Base-by-base conservation (phyloP, 2,329 filamentous ascomycete genomes). In the Ascomycota sp. region DNA sequence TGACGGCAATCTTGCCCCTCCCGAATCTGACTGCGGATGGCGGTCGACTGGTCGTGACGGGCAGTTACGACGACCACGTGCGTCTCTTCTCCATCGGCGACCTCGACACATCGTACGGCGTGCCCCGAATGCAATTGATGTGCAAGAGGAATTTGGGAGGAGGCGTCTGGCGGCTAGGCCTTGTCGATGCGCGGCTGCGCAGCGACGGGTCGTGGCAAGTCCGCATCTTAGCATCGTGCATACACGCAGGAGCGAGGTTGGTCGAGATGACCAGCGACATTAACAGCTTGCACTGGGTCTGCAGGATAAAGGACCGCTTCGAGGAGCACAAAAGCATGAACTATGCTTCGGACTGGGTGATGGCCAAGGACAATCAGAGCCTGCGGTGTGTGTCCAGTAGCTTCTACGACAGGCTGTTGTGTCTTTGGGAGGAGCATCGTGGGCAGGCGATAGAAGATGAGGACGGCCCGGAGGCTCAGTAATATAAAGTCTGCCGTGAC, bases 311-410 rank as follows among this genome's bases (percentile, higher is more conserved):
- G 28, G 73, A 65, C 0, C 65, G 63, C 30, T 92, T 92, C 43
- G 76, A 81, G 40, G 78, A 86, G 46, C 83, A 94, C 47, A 61
- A 78, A 53, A 93, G 82, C 48, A 93, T 94, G 82, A 93, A 92
- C 43, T 95, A 95, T 48, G 85, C 76, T 6, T 80, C 77, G 41
- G 83, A 85, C 50, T 66, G 71, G 34, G 61, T 66, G 38, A 61
- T 61, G 2, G 43, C 33, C 17, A 30, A 31, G 6, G 40, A 43
- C 30, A 40, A 33, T 0, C 33, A 35, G 4, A 32, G 52, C 6
- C 32, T 60, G 23, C 40, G 56, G 13, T 65, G 72, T 39, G 56
- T 82, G 1, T 78, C 74, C 15, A 81, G 75, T 1, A 83, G 77
- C 46, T 85, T 83, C 40, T 83, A 83, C 38, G 77, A 83, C 48